Evolutionary conservation across 73 alveolate species (phyloP), one percentile per base, ranked within the genome.

Genomic region (Breviolum minutum): DNA sequence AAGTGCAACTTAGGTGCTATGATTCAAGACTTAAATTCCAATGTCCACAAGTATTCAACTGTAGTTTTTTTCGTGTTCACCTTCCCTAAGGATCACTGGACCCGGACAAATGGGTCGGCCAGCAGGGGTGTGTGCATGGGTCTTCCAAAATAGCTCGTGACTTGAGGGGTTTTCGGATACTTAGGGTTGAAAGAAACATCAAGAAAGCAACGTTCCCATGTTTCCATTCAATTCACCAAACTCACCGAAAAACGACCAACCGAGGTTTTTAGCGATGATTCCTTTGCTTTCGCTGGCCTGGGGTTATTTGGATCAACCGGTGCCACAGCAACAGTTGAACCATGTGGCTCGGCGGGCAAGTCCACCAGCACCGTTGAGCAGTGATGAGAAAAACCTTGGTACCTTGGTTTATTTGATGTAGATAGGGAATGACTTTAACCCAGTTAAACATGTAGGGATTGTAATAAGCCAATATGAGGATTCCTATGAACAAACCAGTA

Each of bases 221-320:
- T 0, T 29, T 22, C 61, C 3, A n/a, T 76, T 12, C 29, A 13
- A 27, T 76, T 76, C 61, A 17, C 61, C 19, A 12, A 12, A 14
- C 16, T 11, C 26, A 10, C 6, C 20, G 32, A 32, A n/a, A n/a
- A n/a, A n/a, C n/a, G n/a, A n/a, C n/a, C n/a, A n/a, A 20, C 20
- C 92, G 30, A 85, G 94, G 94, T 85, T 85, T 85, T n/a, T 68
- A 9, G n/a, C 61, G 9, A 14, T 61, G 62, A 62, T 63, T 26
- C 94, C 94, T 16, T 77, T 85, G 61, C 77, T 85, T n/a, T 54
- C 61, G 79, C 10, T 63, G 32, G n/a, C 94, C 27, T 85, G 94
- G 94, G 48, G 94, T 74, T 77, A 62, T 7, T n/a, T 85, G 79
- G 94, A 85, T 19, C 94, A 62, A 54, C 94, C 94, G 16, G 29